A percentile compares a stretch with the other conserved stretches of the same genome.
phyloP scores from a whole-genome alignment of 169 alveolate genomes.

The Plasmodium adleri region DNA sequence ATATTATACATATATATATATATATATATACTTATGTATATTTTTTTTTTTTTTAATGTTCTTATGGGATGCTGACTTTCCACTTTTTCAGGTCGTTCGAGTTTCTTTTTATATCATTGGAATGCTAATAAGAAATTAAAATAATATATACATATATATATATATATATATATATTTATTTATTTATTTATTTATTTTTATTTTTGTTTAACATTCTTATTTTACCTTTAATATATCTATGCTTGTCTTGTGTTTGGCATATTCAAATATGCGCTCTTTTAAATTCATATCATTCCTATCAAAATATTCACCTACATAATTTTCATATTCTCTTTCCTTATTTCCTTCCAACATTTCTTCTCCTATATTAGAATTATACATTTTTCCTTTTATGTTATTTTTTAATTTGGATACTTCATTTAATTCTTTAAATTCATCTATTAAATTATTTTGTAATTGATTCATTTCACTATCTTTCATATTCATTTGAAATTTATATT shows the following conservation, averaged over 20 bases:
- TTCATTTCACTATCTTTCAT: conserved; percentile 52
- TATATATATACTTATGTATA: background rate
- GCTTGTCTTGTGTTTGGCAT: conserved; percentile 12
- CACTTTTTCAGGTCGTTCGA: conserved; percentile 30
- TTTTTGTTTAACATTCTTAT: background rate
- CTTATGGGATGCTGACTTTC: conserved; percentile 20
- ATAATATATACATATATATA: background rate
- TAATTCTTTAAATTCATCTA: conserved; percentile 42
- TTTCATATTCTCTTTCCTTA: background rate
- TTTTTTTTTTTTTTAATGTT: background rate
- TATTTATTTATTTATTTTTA: too few relatives aligned
- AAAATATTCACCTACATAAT: background rate
- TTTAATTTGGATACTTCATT: conserved; percentile 25
- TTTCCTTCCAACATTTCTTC: background rate
- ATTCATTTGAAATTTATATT: conserved; percentile 49
- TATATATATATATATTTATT: background rate
- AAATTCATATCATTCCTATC: background rate
- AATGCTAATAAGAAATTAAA: conserved; percentile 16
- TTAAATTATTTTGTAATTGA: conserved; percentile 37
- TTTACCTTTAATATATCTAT: conserved; percentile 12
- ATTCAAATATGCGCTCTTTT: background rate
- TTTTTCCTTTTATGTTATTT: conserved; percentile 18
- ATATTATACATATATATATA: background rate
- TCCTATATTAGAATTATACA: conserved; percentile 2
- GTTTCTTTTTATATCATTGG: conserved; percentile 43